phyloP scores from a whole-genome alignment of 208 protist genomes.

The Trypanosoma brucei region DNA sequence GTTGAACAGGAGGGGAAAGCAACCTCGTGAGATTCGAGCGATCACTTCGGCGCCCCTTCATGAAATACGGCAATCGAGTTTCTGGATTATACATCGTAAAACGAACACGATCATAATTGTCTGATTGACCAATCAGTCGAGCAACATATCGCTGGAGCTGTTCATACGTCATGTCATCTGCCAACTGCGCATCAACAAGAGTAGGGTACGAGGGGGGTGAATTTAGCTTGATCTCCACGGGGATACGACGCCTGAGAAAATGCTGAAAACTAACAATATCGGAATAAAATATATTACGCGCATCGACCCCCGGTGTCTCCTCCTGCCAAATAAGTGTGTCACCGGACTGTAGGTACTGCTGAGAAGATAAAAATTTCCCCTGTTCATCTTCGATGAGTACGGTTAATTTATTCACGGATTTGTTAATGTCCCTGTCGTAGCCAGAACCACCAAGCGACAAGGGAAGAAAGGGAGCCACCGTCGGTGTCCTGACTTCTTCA shows the following conservation, averaged over 20 bases:
- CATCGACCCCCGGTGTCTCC: conserved; percentile 35
- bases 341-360: conserved; percentile 39
- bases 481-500: conserved; percentile 2
- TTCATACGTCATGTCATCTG: conserved; percentile 84
- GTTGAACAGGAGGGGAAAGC: conserved; percentile 56
- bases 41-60: conserved; percentile 77
- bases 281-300: conserved; percentile 69
- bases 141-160: conserved; percentile 86
- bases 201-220: conserved; percentile 55
- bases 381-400: conserved; percentile 52
- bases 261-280: conserved; percentile 78
- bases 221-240: conserved; percentile 75
- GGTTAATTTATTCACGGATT: conserved; percentile 15
- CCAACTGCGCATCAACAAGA: conserved; percentile 62
- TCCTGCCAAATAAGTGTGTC: conserved; percentile 74
- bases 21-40: conserved; percentile 60
- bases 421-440: background rate
- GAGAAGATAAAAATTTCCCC: conserved; percentile 35
- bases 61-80: conserved; percentile 81
- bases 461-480: background rate
- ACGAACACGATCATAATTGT: conserved; percentile 78
- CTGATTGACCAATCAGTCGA: conserved; percentile 50
- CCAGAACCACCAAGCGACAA: background rate
- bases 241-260: conserved; percentile 62
- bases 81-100: conserved; percentile 86